Evolutionary conservation across 805 yeast genomes (phyloP).

Genomic region (Naumovozyma castellii): DNA sequence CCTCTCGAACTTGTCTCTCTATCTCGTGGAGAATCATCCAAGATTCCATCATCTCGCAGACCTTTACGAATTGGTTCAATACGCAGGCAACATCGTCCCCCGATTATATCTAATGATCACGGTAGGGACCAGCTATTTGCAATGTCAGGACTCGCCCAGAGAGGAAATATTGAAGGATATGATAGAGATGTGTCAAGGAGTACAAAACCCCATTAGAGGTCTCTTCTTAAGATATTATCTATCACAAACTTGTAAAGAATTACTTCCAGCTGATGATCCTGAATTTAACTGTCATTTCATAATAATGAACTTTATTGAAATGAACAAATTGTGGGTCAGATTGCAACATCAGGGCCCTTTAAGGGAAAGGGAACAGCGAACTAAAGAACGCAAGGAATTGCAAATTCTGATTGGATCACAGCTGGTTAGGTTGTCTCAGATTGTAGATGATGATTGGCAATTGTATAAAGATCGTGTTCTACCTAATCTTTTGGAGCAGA

Average conservation of each 20-base stretch:
- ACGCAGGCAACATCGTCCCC: conserved; percentile 88
- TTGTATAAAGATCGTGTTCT: conserved; percentile 44
- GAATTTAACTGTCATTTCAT: conserved; percentile 52
- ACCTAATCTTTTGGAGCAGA: conserved; percentile 79
- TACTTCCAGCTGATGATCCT: conserved; percentile 24
- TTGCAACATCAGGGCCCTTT: conserved; percentile 93
- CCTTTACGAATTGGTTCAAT: conserved; percentile 87
- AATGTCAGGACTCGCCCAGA: conserved; percentile 65
- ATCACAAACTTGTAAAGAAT: conserved; percentile 63
- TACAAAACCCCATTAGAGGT: conserved; percentile 91
- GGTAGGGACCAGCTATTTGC: conserved; percentile 83
- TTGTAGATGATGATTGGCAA: conserved; percentile 58
- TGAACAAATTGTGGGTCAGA: conserved; percentile 97
- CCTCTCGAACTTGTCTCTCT: conserved; percentile 54
- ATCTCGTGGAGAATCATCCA: conserved; percentile 58
- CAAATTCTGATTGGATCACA: conserved; percentile 90
- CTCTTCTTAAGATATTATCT: conserved; percentile 81
- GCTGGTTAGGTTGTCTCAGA: conserved; percentile 77
- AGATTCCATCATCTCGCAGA: conserved; percentile 69
- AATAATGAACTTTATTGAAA: conserved; percentile 82
- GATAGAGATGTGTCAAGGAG: conserved; percentile 97
- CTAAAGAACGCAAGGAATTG: conserved; percentile 74
- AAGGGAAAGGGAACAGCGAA: conserved; percentile 64
- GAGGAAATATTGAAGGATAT: conserved; percentile 86
- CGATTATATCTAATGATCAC: conserved; percentile 90